A percentile compares a stretch with the other conserved stretches of the same genome.
Conservation (phyloP, 73 alveolate species). For the Effrenium voratum region DNA sequence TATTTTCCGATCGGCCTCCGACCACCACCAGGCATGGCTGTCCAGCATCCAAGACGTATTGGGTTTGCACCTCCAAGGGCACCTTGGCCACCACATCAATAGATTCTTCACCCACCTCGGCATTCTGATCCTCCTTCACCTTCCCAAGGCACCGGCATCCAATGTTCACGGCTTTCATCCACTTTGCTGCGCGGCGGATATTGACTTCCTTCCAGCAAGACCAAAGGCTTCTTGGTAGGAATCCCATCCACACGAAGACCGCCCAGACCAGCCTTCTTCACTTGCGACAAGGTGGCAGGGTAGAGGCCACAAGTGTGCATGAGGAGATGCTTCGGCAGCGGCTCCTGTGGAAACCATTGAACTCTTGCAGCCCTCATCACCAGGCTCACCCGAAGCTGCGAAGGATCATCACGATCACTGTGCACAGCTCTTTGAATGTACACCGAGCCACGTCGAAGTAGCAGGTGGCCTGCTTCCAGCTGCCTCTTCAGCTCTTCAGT, state of each 20-base stretch:
- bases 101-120: not conserved
- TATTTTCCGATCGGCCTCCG: no score
- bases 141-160: not conserved
- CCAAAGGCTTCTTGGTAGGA: not conserved
- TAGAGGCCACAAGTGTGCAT: not conserved
- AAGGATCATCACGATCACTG: not conserved
- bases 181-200: not conserved
- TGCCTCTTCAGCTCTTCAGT: not conserved
- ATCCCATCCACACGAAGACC: not conserved
- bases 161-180: not conserved
- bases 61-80: slow-evolving; percentile 17
- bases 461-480: not conserved
- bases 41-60: not conserved
- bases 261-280: not conserved
- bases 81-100: slow-evolving; percentile 23
- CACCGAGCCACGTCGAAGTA: not conserved
- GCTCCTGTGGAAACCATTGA: not conserved
- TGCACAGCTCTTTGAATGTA: not conserved
- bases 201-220: not conserved
- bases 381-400: not conserved
- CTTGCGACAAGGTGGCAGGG: not conserved
- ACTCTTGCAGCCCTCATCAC: not conserved
- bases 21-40: not conserved
- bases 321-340: not conserved
- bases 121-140: not conserved